Evolutionary conservation across 352 stramenopile species (phyloP).

Genomic region (Globisporangium yorkense): DNA sequence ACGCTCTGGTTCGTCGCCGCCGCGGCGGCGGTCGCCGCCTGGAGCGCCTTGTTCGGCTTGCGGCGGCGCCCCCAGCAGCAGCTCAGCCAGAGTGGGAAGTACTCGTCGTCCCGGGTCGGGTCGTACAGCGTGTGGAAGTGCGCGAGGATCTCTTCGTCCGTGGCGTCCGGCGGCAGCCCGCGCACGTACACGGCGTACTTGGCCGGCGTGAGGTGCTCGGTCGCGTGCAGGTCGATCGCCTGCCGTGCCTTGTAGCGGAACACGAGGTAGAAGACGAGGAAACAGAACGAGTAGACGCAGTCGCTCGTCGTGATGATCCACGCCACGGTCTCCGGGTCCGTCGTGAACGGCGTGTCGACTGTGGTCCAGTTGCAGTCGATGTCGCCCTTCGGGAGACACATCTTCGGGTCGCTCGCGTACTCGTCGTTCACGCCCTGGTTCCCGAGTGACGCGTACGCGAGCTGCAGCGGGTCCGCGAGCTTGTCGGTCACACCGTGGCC

Average conservation of each 20-base stretch:
- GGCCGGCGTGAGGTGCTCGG: conserved; percentile 71
- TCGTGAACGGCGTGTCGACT: conserved; percentile 67
- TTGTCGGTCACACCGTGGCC: conserved; percentile 61
- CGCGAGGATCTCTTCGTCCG: conserved; percentile 48
- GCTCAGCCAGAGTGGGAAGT: conserved; percentile 52
- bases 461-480: conserved; percentile 59
- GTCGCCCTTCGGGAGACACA: conserved; percentile 43
- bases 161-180: conserved; percentile 63
- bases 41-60: conserved; percentile 37
- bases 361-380: conserved; percentile 71
- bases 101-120: conserved; percentile 55
- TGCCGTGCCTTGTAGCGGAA: conserved; percentile 35
- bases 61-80: conserved; percentile 56
- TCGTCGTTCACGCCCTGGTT: conserved; percentile 73
- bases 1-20: conserved; percentile 24
- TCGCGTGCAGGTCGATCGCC: conserved; percentile 59
- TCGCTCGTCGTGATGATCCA: conserved; percentile 75
- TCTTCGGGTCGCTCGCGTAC: conserved; percentile 25
- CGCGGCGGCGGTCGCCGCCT: background rate
- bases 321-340: conserved; percentile 38
- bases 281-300: conserved; percentile 57
- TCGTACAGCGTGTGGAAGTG: conserved; percentile 80
- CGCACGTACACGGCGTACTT: conserved; percentile 81
- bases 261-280: conserved; percentile 57
- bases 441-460: conserved; percentile 68